Conservation (phyloP, 768 basidiomycete species). For the Ramaria sp. region DNA sequence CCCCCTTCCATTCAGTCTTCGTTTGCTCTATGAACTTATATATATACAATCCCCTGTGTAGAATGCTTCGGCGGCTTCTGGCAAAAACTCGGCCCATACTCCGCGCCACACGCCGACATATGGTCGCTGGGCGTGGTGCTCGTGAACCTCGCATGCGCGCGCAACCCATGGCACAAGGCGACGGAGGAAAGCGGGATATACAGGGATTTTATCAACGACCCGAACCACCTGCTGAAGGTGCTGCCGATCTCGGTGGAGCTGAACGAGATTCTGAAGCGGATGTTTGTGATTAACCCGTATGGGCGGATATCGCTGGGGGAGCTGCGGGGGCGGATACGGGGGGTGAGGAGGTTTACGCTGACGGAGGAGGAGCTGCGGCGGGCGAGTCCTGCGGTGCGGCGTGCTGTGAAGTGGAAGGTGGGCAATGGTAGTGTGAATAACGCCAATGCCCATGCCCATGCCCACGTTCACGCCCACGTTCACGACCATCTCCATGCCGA, state of each 20-base stretch:
- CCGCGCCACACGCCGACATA: constrained; percentile 39
- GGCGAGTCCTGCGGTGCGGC: constrained; percentile 18
- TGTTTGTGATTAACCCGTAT: constrained; percentile 58
- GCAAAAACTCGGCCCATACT: constrained; percentile 23
- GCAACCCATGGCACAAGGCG: constrained; percentile 71
- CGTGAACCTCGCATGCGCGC: constrained; percentile 68
- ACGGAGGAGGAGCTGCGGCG: constrained; percentile 32
- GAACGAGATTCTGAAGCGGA: constrained; percentile 55
- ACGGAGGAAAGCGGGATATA: constrained; percentile 24
- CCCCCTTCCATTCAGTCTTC: not conserved
- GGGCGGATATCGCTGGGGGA: constrained; percentile 52
- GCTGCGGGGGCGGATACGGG: constrained; percentile 44
- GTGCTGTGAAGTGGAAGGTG: not conserved
- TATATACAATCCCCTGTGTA: constrained; percentile 21
- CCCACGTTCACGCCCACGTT: no score
- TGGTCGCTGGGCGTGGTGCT: constrained; percentile 76
- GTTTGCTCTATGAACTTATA: not conserved
- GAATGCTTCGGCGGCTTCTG: constrained; percentile 40
- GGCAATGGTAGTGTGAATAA: no score
- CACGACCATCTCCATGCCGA: no score
- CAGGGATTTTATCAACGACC: constrained; percentile 35
- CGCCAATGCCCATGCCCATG: no score
- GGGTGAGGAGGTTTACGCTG: constrained; percentile 52
- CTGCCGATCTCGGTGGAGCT: constrained; percentile 64
- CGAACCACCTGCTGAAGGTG: constrained; percentile 50